Conservation (phyloP, 805 yeast species). For the Yamadazyma nakazawae region DNA sequence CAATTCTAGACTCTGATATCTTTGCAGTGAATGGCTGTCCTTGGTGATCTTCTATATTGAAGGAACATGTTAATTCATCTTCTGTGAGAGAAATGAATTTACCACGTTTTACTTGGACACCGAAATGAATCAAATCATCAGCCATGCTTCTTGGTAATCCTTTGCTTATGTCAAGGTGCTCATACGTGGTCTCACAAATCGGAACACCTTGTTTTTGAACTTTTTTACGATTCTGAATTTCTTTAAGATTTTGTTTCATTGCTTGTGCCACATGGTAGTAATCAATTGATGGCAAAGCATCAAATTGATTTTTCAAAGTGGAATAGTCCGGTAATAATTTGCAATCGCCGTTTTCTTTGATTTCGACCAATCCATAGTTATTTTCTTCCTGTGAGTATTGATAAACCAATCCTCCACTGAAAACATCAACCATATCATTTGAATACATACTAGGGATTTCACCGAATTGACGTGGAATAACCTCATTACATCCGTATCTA, state of each 20-base stretch:
- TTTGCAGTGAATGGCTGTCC: conserved; percentile 33
- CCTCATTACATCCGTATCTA: conserved; percentile 73
- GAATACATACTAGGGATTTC: conserved; percentile 73
- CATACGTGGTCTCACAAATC: conserved; percentile 30
- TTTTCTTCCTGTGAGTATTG: conserved; percentile 79
- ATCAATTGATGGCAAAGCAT: conserved; percentile 29
- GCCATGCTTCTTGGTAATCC: conserved; percentile 47
- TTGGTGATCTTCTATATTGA: conserved; percentile 40
- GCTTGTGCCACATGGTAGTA: conserved; percentile 20
- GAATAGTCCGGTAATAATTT: conserved; percentile 43
- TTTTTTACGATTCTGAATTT: conserved; percentile 19
- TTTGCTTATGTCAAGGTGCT: conserved; percentile 35
- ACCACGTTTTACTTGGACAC: conserved; percentile 50
- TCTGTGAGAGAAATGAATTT: conserved; percentile 44
- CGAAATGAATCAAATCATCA: conserved; percentile 42
- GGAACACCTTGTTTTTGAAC: conserved; percentile 20
- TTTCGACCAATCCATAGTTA: conserved; percentile 70
- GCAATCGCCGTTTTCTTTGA: conserved; percentile 40
- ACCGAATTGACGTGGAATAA: conserved; percentile 73
- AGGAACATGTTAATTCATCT: conserved; percentile 41
- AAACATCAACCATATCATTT: conserved; percentile 65
- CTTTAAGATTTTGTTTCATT: conserved; percentile 23
- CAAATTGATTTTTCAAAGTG: conserved; percentile 42
- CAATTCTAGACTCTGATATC: conserved; percentile 7
- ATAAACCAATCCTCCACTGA: conserved; percentile 83